Conservation (phyloP, 805 yeast genomes). For the Candida orba region DNA sequence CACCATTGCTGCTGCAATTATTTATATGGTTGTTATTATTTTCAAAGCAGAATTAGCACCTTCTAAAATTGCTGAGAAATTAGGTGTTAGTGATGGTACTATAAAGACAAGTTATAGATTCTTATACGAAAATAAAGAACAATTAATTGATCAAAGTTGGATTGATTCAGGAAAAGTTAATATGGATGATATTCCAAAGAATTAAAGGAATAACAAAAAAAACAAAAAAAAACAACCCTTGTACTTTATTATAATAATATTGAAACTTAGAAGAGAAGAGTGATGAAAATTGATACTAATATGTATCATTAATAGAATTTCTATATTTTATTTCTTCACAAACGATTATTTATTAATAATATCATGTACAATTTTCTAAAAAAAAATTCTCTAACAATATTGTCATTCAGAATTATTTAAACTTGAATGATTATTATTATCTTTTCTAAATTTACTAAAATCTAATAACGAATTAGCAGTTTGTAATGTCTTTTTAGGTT, state of each 20-base stretch:
- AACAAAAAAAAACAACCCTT: background rate
- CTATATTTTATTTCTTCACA: too few relatives aligned
- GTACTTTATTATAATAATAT: background rate
- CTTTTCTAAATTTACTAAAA: conserved; percentile 15
- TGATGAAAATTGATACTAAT: too few relatives aligned
- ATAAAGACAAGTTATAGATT: conserved; percentile 87
- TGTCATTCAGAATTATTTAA: too few relatives aligned
- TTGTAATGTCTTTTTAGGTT: conserved; percentile 12
- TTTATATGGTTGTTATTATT: conserved; percentile 88
- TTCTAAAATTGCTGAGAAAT: conserved; percentile 75
- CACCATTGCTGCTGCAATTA: conserved; percentile 95
- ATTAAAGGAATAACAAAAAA: background rate
- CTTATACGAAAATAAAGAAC: conserved; percentile 64
- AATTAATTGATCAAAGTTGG: conserved; percentile 75
- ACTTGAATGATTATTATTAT: background rate
- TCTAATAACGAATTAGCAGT: conserved; percentile 16
- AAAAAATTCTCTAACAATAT: background rate
- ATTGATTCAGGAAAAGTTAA: conserved; percentile 57
- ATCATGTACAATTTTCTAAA: background rate
- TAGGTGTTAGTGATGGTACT: conserved; percentile 97
- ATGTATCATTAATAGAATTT: too few relatives aligned
- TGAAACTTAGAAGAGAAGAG: background rate
- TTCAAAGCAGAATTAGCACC: conserved; percentile 75
- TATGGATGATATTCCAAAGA: conserved; percentile 30
- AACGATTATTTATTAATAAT: too few relatives aligned